Conservation (phyloP, 2,329 filamentous ascomycete genomes). For the Septoria linicola region DNA sequence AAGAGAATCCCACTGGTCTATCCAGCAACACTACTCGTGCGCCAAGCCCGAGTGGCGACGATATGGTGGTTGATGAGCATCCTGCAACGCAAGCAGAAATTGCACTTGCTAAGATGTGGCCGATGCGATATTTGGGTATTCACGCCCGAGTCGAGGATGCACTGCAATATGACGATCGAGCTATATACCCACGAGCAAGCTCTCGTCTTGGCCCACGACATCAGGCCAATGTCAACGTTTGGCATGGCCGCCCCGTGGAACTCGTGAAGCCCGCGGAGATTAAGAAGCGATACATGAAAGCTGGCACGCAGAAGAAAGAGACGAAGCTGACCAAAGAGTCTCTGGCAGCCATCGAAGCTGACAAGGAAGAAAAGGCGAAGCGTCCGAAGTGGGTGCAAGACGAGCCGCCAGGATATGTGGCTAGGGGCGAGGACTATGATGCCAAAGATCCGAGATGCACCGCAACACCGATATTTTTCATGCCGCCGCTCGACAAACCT, state of each 20-base stretch:
- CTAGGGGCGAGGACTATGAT: conserved; percentile 75
- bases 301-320: conserved; percentile 66
- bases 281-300: conserved; percentile 71
- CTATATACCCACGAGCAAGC: conserved; percentile 90
- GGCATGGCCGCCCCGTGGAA: conserved; percentile 84
- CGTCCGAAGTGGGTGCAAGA: conserved; percentile 93
- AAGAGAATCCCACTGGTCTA: conserved; percentile 62
- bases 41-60: conserved; percentile 46
- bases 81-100: conserved; percentile 79
- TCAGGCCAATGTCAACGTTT: conserved; percentile 80
- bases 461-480: conserved; percentile 73
- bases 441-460: conserved; percentile 73
- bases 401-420: conserved; percentile 80
- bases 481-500: conserved; percentile 43
- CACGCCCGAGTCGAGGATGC: conserved; percentile 95
- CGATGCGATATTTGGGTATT: conserved; percentile 90
- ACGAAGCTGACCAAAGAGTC: conserved; percentile 77
- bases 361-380: conserved; percentile 74
- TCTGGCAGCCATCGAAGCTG: conserved; percentile 74
- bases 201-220: conserved; percentile 88
- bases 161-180: conserved; percentile 89
- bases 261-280: conserved; percentile 85
- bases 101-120: conserved; percentile 91
- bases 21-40: conserved; percentile 64
- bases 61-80: conserved; percentile 57